Base-by-base conservation (phyloP, 345 rosid species). In the Euphorbia tirucalli region DNA sequence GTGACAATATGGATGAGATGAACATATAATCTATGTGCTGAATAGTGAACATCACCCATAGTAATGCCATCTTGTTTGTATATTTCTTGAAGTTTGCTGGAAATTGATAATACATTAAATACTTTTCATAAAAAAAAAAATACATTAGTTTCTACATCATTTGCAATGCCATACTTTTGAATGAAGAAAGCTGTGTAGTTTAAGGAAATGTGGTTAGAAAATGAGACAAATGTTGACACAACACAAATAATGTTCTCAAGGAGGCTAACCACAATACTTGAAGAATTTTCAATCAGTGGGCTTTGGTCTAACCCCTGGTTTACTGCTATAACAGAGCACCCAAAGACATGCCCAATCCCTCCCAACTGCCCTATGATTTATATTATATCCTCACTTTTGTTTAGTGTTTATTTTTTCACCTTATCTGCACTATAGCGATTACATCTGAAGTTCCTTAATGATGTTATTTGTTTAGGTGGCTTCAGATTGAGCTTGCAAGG, bases 401-500 rank as follows among this genome's bases (percentile, higher is more conserved):
- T 73, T 64, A 69, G 58, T 21, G 58, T 18, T 30, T 25, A 30
- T 21, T 48, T 65, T 24, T 62, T 37, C n/a, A 68, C 14, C 19
- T 22, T 35, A 5, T 58, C 59, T 21, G 28, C 66, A 65, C 57
- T 27, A 56, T 43, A 58, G 24, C 18, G 5, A 3, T 74, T 69
- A 67, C 81, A 43, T 76, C 82, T 90, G 85, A 85, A 87, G 69
- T 70, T 82, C 75, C 74, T 85, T 84, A 83, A 93, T 77, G 79
- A 81, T 74, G 71, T 76, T 79, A 66, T 75, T 79, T 76, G 73
- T 82, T 87, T 90, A 89, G 93, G 93, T 78, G 89, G 76, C 88
- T 89, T 83, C 96, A 92, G 99, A 88, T 85, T 83, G 98, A 95
- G 88, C 94, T 95, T 71, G 97, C 98, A 71, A 84, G 94, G 83